These are phyloP conservation scores for Auricularia sp. DNA, from an alignment of 768 basidiomycete genomes.

Conservation along the genomic window DNA sequence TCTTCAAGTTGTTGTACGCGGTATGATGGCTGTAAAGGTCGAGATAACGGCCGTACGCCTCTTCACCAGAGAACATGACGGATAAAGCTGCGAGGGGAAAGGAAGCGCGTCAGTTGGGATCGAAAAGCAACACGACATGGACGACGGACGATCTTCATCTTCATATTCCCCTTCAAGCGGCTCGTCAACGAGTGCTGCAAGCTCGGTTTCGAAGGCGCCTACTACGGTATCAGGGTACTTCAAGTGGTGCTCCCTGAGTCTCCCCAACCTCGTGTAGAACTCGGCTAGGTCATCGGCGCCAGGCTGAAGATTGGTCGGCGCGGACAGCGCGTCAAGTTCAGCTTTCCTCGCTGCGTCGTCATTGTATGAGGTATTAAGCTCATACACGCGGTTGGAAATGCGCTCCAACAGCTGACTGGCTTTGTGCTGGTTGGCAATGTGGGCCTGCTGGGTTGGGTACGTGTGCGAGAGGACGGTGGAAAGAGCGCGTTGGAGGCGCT, in stretches of 20 bases:
- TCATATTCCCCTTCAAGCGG: constrained; percentile 56
- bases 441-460: constrained; percentile 48
- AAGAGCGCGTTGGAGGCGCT: constrained; percentile 81
- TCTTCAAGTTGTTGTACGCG: constrained; percentile 81
- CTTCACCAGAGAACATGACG: constrained; percentile 90
- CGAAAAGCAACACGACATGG: no score
- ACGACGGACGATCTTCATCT: constrained; percentile 74
- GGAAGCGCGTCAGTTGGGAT: no score
- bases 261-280: constrained; percentile 92
- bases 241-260: constrained; percentile 92
- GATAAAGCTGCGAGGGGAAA: constrained; percentile 47
- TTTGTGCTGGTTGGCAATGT: constrained; percentile 74
- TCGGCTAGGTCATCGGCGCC: constrained; percentile 68
- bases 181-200: constrained; percentile 72
- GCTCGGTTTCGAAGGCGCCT: constrained; percentile 74
- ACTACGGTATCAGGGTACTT: constrained; percentile 87
- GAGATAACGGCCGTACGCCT: constrained; percentile 87
- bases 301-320: constrained; percentile 21
- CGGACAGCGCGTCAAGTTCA: constrained; percentile 57
- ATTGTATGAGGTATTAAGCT: constrained; percentile 64
- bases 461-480: constrained; percentile 71
- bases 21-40: constrained; percentile 86
- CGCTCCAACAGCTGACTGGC: constrained; percentile 83
- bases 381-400: constrained; percentile 54
- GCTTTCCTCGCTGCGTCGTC: constrained; percentile 62